Percentiles rank a stretch among this genome's conserved stretches.
phyloP scores from a whole-genome alignment of 177 flowering plant genomes.

The Vitis hybrid region DNA sequence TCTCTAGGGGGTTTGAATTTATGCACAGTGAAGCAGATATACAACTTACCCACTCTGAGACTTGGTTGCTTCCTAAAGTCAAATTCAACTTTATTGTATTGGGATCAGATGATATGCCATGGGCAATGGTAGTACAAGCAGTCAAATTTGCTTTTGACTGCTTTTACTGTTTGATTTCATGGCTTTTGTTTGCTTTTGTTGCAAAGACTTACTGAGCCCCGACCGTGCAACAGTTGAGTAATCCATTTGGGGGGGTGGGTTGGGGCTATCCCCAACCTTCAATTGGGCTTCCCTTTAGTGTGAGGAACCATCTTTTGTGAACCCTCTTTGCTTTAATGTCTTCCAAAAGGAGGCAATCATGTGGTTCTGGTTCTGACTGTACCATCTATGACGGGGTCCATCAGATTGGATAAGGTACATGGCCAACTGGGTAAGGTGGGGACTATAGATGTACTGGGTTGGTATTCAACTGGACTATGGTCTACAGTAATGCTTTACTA shows the following conservation, averaged over 20 bases:
- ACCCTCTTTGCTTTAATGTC: neutral
- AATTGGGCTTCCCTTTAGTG: neutral
- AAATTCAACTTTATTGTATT: conserved; percentile 1
- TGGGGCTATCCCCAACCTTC: neutral
- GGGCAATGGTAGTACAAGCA: neutral
- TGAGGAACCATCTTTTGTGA: neutral
- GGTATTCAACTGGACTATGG: too few species aligned
- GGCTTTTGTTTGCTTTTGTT: conserved; percentile 12
- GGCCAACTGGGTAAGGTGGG: too few species aligned
- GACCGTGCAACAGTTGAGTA: neutral
- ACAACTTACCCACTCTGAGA: too few species aligned
- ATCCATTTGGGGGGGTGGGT: neutral
- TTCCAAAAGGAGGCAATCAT: neutral
- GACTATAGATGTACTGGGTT: too few species aligned
- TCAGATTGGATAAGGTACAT: too few species aligned
- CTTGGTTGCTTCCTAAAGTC: neutral
- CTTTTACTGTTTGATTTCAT: conserved; percentile 1
- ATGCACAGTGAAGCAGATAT: too few species aligned
- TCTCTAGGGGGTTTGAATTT: too few species aligned
- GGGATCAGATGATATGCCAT: too few species aligned
- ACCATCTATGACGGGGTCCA: too few species aligned
- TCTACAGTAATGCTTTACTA: too few species aligned
- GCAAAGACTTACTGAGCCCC: conserved; percentile 4
- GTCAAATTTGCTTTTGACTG: conserved; percentile 16
- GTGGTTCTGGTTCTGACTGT: too few species aligned